Conservation (phyloP, 2,329 filamentous ascomycete genomes). For the Amylocarpus encephaloides region DNA sequence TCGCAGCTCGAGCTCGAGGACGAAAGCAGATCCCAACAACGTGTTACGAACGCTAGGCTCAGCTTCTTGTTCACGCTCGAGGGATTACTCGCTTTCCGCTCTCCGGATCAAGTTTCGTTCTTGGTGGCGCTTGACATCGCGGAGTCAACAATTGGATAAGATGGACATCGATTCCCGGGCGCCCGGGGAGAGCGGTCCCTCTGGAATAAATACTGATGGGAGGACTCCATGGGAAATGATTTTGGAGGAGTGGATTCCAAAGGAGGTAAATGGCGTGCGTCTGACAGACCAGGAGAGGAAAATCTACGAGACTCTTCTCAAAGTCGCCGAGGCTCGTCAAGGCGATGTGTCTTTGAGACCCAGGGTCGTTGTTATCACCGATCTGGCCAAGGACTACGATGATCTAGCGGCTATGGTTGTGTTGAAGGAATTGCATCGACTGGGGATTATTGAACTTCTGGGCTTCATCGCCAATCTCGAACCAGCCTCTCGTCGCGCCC, state of each 20-base stretch:
- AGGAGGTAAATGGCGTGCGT: background rate
- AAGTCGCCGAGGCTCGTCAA: constrained; percentile 7
- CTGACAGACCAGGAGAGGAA: constrained; percentile 9
- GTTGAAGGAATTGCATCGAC: constrained; percentile 25
- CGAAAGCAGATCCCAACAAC: too few species aligned
- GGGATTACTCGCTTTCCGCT: background rate
- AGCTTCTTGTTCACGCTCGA: too few species aligned
- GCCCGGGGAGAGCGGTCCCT: too few species aligned
- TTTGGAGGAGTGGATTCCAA: background rate
- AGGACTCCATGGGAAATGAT: background rate
- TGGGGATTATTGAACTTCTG: constrained; percentile 22
- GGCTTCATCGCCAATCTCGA: constrained; percentile 27
- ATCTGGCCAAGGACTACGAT: constrained; percentile 29
- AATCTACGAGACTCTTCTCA: constrained; percentile 17
- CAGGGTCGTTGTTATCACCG: constrained; percentile 24
- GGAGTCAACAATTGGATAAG: background rate
- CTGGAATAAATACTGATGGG: background rate
- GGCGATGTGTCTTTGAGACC: constrained; percentile 7
- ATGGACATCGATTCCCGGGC: background rate
- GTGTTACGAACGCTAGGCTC: too few species aligned
- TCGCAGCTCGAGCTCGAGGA: too few species aligned
- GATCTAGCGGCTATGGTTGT: constrained; percentile 27
- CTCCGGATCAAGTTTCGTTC: background rate
- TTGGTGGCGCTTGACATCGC: background rate
- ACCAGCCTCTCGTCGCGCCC: constrained; percentile 18